Evolutionary conservation across 768 basidiomycete genomes (phyloP).

Genomic region (Macrolepiota albuminosa): DNA sequence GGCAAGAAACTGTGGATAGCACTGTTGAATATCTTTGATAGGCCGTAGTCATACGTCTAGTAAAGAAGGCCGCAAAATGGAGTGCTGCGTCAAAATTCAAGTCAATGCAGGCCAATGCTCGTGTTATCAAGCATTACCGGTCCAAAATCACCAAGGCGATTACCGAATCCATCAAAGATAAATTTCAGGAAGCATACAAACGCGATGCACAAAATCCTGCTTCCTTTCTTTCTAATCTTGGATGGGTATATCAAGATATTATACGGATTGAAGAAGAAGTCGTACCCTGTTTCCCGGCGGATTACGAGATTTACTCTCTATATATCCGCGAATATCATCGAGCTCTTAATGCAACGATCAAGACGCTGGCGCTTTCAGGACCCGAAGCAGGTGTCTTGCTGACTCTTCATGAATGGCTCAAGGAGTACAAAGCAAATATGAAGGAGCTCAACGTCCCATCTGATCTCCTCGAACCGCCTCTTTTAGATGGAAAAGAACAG

Average conservation of each 20-base stretch:
- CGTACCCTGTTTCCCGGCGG: slow-evolving; percentile 85
- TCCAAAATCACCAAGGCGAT: slow-evolving; percentile 83
- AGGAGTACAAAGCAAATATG: slow-evolving; percentile 94
- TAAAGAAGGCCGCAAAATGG: slow-evolving; percentile 89
- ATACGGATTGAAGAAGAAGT: slow-evolving; percentile 89
- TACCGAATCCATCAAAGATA: slow-evolving; percentile 65
- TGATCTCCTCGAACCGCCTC: slow-evolving; percentile 79
- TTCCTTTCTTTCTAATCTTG: slow-evolving; percentile 70
- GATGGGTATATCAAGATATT: slow-evolving; percentile 94
- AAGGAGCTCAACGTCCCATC: slow-evolving; percentile 83
- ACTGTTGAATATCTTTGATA: slow-evolving; percentile 23
- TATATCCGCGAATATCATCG: slow-evolving; percentile 90
- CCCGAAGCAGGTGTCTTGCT: slow-evolving; percentile 89
- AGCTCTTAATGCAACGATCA: slow-evolving; percentile 69
- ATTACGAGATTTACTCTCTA: slow-evolving; percentile 83
- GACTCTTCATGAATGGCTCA: slow-evolving; percentile 87
- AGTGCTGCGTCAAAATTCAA: slow-evolving; percentile 92
- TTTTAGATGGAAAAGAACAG: slow-evolving; percentile 95
- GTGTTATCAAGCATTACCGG: slow-evolving; percentile 93
- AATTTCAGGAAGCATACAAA: slow-evolving; percentile 65
- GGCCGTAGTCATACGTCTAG: slow-evolving; percentile 91
- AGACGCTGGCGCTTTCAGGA: slow-evolving; percentile 61
- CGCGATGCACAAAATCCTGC: slow-evolving; percentile 60
- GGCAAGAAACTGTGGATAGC: not conserved
- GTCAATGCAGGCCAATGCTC: slow-evolving; percentile 89